Percentiles rank a stretch among this genome's conserved stretches.
Evolutionary conservation across 441 rosid genomes (phyloP).

Genomic region (Populus hybrid): DNA sequence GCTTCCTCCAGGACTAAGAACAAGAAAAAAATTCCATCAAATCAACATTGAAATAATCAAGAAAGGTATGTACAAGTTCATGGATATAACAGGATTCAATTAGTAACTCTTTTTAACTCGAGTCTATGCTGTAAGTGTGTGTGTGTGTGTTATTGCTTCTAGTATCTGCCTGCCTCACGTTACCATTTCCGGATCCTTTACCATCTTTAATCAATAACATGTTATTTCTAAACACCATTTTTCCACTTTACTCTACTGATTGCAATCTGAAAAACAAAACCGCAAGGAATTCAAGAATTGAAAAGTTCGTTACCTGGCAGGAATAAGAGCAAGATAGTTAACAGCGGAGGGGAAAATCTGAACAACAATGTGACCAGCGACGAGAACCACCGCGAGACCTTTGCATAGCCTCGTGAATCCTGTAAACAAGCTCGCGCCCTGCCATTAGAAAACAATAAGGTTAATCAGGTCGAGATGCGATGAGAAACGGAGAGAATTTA

Average conservation of each 20-base stretch:
- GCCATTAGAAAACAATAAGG: conserved; percentile 1
- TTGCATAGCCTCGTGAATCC: conserved; percentile 93
- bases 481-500: background rate
- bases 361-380: conserved; percentile 68
- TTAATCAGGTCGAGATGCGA: conserved; percentile 33
- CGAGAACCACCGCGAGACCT: conserved; percentile 77
- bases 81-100: background rate
- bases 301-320: conserved; percentile 57
- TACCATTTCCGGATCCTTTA: background rate
- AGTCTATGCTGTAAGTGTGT: background rate
- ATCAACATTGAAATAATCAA: background rate
- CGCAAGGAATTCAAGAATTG: background rate
- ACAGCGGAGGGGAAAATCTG: conserved; percentile 73
- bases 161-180: background rate
- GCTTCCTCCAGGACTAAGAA: background rate
- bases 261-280: background rate
- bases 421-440: conserved; percentile 60
- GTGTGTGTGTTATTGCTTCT: background rate
- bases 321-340: conserved; percentile 79
- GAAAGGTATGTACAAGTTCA: background rate
- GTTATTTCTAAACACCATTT: background rate
- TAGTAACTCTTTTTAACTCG: background rate
- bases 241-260: background rate
- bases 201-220: background rate
- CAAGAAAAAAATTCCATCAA: background rate